Percentiles rank a stretch among this genome's conserved stretches.
These are phyloP conservation scores for Zopfochytrium polystomum DNA, from an alignment of 371 early-diverging fungal genomes.

Conservation along the genomic window DNA sequence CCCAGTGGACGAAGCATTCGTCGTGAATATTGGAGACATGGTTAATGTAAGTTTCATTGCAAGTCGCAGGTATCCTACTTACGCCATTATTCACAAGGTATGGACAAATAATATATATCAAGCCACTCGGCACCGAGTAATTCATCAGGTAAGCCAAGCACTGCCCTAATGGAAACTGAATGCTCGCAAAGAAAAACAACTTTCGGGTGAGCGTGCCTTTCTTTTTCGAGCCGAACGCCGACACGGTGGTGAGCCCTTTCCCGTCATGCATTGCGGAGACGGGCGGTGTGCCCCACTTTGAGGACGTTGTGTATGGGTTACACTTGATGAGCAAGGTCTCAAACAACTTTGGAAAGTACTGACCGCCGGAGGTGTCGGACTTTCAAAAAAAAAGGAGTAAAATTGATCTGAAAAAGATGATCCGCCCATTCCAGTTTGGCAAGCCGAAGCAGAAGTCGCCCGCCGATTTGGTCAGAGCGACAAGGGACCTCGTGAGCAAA, in stretches of 20 bases:
- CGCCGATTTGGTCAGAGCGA: slow-evolving; percentile 77
- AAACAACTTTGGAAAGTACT: slow-evolving; percentile 42
- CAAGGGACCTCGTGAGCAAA: slow-evolving; percentile 74
- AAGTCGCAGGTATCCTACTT: neutral
- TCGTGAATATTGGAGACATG: slow-evolving; percentile 53
- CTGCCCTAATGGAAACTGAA: no score
- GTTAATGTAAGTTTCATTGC: slow-evolving; percentile 30
- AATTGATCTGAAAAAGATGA: no score
- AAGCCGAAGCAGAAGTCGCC: slow-evolving; percentile 48
- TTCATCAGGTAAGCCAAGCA: no score
- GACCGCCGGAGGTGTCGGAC: no score
- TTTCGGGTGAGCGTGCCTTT: slow-evolving; percentile 45
- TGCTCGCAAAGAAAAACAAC: slow-evolving; percentile 13
- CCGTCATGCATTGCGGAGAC: slow-evolving; percentile 14
- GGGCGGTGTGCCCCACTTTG: slow-evolving; percentile 20
- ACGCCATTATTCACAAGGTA: slow-evolving; percentile 8
- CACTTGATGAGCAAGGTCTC: slow-evolving; percentile 41
- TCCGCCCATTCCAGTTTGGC: neutral
- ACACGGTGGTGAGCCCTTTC: slow-evolving; percentile 37
- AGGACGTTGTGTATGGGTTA: slow-evolving; percentile 39
- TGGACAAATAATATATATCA: slow-evolving; percentile 46
- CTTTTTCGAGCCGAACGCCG: slow-evolving; percentile 45
- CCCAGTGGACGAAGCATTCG: slow-evolving; percentile 41
- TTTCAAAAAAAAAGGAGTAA: no score
- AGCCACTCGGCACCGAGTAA: slow-evolving; percentile 46